Percentiles rank a stretch among this genome's conserved stretches.
Evolutionary conservation across 352 stramenopile genomes (phyloP).

Genomic region (Thalassiosira sp.): DNA sequence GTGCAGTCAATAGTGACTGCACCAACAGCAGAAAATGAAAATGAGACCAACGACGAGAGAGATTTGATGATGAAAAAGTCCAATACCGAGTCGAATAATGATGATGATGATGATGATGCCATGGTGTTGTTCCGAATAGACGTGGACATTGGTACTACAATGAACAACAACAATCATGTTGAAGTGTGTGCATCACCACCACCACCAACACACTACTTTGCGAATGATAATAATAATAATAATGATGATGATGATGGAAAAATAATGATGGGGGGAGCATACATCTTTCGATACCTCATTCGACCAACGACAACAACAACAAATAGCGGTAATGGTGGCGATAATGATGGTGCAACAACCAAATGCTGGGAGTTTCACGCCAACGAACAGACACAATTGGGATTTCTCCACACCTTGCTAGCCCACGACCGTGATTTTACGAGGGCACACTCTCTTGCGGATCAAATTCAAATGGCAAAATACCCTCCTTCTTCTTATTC

Average conservation of each 20-base stretch:
- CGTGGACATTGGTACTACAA: neutral
- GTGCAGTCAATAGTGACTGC: neutral
- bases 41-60: conserved; percentile 9
- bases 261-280: neutral
- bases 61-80: no score
- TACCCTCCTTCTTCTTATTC: no score
- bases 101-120: conserved; percentile 7
- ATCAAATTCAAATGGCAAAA: conserved; percentile 10
- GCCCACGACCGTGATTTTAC: conserved; percentile 35
- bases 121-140: conserved; percentile 13
- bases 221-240: no score
- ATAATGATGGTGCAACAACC: conserved; percentile 1
- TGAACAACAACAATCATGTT: neutral
- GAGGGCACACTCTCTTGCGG: conserved; percentile 22
- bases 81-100: no score
- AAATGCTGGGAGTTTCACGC: conserved; percentile 35
- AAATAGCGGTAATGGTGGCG: neutral
- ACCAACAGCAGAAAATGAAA: no score
- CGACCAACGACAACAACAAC: no score
- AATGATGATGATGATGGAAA: no score
- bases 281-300: conserved; percentile 30
- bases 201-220: no score
- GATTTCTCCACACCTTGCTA: conserved; percentile 34
- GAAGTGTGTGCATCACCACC: no score
- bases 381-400: conserved; percentile 23